Base-by-base conservation (phyloP, 371 early-diverging fungal species). In the Lichtheimia ornata region DNA sequence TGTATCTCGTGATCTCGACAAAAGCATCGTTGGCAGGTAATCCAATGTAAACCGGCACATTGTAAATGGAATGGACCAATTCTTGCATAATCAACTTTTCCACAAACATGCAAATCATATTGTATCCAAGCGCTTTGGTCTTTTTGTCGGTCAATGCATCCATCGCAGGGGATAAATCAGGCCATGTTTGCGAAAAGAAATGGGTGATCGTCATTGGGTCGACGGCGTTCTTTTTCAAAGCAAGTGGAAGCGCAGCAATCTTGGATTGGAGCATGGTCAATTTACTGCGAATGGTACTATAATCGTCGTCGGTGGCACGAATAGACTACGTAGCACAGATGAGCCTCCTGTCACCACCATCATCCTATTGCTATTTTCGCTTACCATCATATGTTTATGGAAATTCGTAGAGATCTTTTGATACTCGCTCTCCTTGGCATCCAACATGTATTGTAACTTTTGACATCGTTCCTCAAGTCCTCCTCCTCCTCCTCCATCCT, bases 231-330 rank as follows among this genome's bases (percentile, higher is more conserved):
- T 63, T 58, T 44, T 75, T 72, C 43, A 75, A 68, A 0, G 79
- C 59, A 53, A 73, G 71, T 7, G 75, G 67, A 56, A 79, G 61
- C 43, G 72, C 40, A 28, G 71, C 69, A 41, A 73, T 75, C 18
- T 68, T 68, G 44, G 71, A 66, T 65, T 79, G 74, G 53, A 79
- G 68, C 60, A 70, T 71, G 13, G 69, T 70, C 13, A 79, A 64
- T 30, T 71, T 69, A 45, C 65, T 64, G 20, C 56, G 69, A 58
- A 79, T 73, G 42, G 79, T 79, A 15, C 69, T 67, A 57, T 70
- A 73, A 53, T 79, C 79, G 50, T 75, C 79, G 42, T 79, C 79
- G 0, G 79, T 79, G 12, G 75, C 73, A 12, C 73, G 71, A 44
- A 79, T 74, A 28, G 64, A 50, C 57, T 62, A 61, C 9, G 35